Conservation (phyloP, 106 monocot genomes). For the Chionographis japonica region DNA sequence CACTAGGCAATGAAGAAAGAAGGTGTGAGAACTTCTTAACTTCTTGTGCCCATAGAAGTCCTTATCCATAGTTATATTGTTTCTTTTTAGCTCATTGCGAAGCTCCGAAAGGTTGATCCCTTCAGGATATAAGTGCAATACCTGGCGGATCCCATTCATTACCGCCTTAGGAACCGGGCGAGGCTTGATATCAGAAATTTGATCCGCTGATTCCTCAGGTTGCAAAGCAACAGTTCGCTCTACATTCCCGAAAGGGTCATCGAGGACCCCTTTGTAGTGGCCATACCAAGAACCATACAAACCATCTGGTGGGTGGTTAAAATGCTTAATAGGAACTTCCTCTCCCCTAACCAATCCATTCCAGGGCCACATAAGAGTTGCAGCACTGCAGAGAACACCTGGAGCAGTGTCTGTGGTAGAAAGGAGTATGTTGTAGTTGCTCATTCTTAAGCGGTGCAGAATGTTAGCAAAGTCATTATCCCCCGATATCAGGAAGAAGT, state of each 20-base stretch:
- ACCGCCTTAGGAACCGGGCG: slow-evolving; percentile 49
- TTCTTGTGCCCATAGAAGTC: slow-evolving; percentile 74
- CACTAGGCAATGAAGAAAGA: slow-evolving; percentile 50
- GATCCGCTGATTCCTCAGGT: slow-evolving; percentile 40
- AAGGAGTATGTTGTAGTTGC: slow-evolving; percentile 89
- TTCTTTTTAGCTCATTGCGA: slow-evolving; percentile 44
- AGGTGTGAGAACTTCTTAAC: slow-evolving; percentile 76
- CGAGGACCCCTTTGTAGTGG: slow-evolving; percentile 54
- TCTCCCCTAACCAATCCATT: slow-evolving; percentile 52
- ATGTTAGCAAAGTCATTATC: slow-evolving; percentile 81
- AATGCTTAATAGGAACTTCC: slow-evolving; percentile 37
- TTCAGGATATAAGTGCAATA: slow-evolving; percentile 56
- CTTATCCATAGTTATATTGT: slow-evolving; percentile 48
- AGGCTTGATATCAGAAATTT: slow-evolving; percentile 40
- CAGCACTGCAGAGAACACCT: slow-evolving; percentile 64
- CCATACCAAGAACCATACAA: slow-evolving; percentile 90
- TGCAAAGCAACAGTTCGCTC: slow-evolving; percentile 18
- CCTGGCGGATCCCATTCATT: slow-evolving; percentile 42
- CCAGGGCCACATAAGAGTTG: slow-evolving; percentile 93
- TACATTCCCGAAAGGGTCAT: slow-evolving; percentile 46
- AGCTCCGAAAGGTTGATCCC: slow-evolving; percentile 54
- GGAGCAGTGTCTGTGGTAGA: slow-evolving; percentile 38
- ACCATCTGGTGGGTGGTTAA: slow-evolving; percentile 94
- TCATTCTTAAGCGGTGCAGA: slow-evolving; percentile 86
- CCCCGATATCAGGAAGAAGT: slow-evolving; percentile 91